Evolutionary conservation across 176 grass and related monocot genomes (phyloP).

Genomic region (bread wheat (Triticum aestivum)): DNA sequence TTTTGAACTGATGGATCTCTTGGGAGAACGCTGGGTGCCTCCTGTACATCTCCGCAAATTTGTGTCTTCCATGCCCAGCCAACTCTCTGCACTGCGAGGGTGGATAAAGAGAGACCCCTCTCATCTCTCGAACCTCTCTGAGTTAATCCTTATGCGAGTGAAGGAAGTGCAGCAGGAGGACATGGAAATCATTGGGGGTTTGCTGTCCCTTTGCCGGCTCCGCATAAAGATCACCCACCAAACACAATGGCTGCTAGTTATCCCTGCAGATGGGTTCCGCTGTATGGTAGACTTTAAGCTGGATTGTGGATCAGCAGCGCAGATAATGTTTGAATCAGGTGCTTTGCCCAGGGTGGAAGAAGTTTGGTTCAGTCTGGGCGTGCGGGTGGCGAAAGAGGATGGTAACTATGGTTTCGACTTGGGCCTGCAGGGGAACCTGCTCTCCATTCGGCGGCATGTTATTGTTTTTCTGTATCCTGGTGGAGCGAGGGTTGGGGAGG

Average conservation of each 20-base stretch:
- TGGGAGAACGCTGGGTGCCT: not conserved
- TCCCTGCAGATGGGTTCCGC: not conserved
- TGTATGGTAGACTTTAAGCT: rapidly evolving
- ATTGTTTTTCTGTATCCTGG: no score
- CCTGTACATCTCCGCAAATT: not conserved
- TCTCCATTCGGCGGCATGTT: no score
- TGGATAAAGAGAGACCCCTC: not conserved
- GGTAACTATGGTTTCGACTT: no score
- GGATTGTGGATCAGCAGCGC: not conserved
- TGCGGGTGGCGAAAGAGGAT: no score
- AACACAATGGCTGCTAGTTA: not conserved
- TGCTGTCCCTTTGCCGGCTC: not conserved
- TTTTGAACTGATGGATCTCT: not conserved
- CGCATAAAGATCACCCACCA: rapidly evolving
- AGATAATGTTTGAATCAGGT: no score
- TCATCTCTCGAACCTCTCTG: not conserved
- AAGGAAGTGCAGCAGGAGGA: not conserved
- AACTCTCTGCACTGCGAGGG: not conserved
- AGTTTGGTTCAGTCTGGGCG: rapidly evolving
- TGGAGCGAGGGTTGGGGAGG: no score
- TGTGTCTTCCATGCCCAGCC: not conserved
- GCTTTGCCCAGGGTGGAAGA: no score
- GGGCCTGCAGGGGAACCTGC: no score
- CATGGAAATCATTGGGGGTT: not conserved
- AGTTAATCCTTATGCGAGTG: rapidly evolving